Evolutionary conservation across 2,329 filamentous ascomycete species (phyloP), one percentile per base, ranked within the genome.

Genomic region (Ophiostoma perfectum): DNA sequence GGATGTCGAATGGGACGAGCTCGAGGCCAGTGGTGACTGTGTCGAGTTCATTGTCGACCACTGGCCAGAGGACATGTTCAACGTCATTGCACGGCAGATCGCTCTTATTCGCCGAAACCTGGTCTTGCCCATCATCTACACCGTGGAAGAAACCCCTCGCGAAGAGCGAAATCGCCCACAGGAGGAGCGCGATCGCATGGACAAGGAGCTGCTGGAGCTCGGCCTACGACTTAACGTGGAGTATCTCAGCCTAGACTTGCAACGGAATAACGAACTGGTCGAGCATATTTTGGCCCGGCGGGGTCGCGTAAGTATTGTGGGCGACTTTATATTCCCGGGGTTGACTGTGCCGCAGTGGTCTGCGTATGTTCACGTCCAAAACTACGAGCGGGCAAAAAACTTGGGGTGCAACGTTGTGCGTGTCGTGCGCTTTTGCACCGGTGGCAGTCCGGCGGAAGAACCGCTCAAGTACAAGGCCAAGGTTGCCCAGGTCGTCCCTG

Each of bases 221-320:
- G 88, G 88, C 5, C 77, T 90, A 36, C 84, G 88, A 14, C 80
- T 91, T 62, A 87, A 84, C 1, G 86, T 89, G 2, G 88, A 90
- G 67, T 91, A 87, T 72, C 74, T 88, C 66, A 86, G 85, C 45
- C 77, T 91, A 5, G 87, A 91, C 74, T 76, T 91, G 16, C 83
- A 85, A 45, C 81, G 86, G 47, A 82, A 80, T 52, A 80, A 85
- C 64, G 76, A 77, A 0, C 73, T 83, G 6, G 75, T 89, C 4
- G 75, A 77, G 8, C 79, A 81, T 36, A 76, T 88, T 9, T 77
- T 89, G 9, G 76, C 77, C 38, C 78, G 78, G 67, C 84, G 83
- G 74, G 86, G 87, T 1, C 79, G 81, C 36, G 86, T 85, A 2
- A 87, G 85, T 70, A 80, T 90, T 14, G 85, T 90, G 67, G 88